These are phyloP conservation scores for Stentor roeselii DNA, from an alignment of 73 alveolate species.

Conservation along the genomic window DNA sequence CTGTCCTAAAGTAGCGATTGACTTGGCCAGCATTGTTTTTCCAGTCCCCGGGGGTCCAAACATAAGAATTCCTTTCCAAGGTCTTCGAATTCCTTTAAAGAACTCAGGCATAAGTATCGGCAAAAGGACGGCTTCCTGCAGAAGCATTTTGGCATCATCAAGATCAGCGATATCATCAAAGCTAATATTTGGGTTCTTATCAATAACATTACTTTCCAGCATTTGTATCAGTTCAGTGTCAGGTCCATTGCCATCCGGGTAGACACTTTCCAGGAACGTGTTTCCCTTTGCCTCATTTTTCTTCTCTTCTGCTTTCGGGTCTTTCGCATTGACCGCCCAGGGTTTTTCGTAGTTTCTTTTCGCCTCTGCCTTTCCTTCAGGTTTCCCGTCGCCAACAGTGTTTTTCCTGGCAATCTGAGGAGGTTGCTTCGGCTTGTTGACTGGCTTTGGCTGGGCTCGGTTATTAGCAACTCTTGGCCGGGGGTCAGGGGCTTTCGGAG, in stretches of 20 bases:
- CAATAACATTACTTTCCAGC: conserved; percentile 92
- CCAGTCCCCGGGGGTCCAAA: conserved; percentile 99
- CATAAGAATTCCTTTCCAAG: conserved; percentile 92
- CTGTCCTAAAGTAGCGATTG: conserved; percentile 89
- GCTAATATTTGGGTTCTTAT: conserved; percentile 70
- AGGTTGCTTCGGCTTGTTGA: conserved; percentile 30
- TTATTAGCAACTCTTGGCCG: neutral
- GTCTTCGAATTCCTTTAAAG: conserved; percentile 94
- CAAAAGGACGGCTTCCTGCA: conserved; percentile 92
- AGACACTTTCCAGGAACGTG: conserved; percentile 63
- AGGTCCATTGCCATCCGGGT: conserved; percentile 94
- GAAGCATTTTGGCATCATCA: conserved; percentile 86
- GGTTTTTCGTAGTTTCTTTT: conserved; percentile 65
- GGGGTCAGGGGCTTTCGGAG: conserved; percentile 13
- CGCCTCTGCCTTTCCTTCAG: conserved; percentile 9
- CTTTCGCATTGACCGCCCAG: conserved; percentile 35
- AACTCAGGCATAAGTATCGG: conserved; percentile 97
- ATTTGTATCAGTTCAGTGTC: conserved; percentile 79
- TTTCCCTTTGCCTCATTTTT: conserved; percentile 37
- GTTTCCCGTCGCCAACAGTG: conserved; percentile 46
- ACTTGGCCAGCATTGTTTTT: conserved; percentile 97
- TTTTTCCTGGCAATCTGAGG: neutral
- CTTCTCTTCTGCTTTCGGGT: conserved; percentile 39
- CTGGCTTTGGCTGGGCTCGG: conserved; percentile 44
- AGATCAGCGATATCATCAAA: conserved; percentile 98